Base-by-base conservation (phyloP, 495 filamentous ascomycete species). In the Penicillium coprophilum region DNA sequence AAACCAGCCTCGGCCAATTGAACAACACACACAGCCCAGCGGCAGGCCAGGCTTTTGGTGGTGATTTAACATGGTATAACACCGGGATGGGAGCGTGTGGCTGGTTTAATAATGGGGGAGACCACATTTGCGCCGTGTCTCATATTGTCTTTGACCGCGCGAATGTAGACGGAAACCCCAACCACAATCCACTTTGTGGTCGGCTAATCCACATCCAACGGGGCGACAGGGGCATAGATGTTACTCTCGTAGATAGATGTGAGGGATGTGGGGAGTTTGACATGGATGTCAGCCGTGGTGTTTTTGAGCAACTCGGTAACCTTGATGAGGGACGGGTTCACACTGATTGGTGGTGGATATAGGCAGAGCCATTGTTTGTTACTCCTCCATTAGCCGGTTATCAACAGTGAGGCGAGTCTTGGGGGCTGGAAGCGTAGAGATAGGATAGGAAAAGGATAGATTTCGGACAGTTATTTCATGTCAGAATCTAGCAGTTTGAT, bases 211-310 rank as follows among this genome's bases (percentile, higher is more conserved):
- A 85, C 46, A 74, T 87, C 6, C 71, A 68, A 41, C 67, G 84
- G 27, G 71, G 77, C 30, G 78, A 76, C n/a, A 66, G 66, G 21
- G 83, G 77, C 36, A 75, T 89, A 0, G 85, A 87, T 65, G 82
- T 91, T 5, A 85, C 68, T 39, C 84, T 95, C 1, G 87, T 91
- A 13, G 90, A 94, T 75, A 73, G 89, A 31, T 93, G 90, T 72
- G 71, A 75, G 10, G 86, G 84, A 0, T 92, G 90, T 64, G 57
- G 71, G 38, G 71, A 79, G 13, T 74, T 74, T 5, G 89, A 92
- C 73, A 53, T 93, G 11, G 89, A 92, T 74, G 76, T 90, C 19
- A 85, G 80, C 12, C 68, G 77, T 6, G 65, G 68, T 4, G 82
- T 84, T 11, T 92, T 92, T 67, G 70, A 77, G 24, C 61, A 76